Evolutionary conservation across 768 basidiomycete species (phyloP).

Genomic region (Kwoniella pini): DNA sequence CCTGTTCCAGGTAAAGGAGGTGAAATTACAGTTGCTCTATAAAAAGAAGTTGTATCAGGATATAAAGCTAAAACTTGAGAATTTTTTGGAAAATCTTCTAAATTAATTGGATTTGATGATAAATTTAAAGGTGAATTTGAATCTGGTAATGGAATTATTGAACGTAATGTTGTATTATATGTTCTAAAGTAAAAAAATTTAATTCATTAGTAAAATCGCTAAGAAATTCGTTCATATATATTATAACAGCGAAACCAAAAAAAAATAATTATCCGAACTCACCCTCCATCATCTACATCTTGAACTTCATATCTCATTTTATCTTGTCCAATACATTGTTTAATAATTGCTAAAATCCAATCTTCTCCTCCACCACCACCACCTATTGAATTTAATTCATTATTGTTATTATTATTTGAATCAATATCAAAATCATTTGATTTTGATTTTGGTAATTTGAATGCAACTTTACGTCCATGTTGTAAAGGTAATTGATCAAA

Average conservation of each 20-base stretch:
- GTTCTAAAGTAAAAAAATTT: neutral
- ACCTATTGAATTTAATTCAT: neutral
- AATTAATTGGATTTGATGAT: slow-evolving; percentile 52
- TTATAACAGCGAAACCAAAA: too few relatives aligned
- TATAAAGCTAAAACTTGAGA: slow-evolving; percentile 55
- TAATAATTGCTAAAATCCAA: slow-evolving; percentile 57
- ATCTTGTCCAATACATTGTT: slow-evolving; percentile 49
- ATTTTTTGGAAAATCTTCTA: slow-evolving; percentile 48
- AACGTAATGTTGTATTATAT: slow-evolving; percentile 53
- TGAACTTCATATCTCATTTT: slow-evolving; percentile 56
- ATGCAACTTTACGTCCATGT: slow-evolving; percentile 54
- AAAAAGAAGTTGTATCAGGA: slow-evolving; percentile 58
- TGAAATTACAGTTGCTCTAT: slow-evolving; percentile 53
- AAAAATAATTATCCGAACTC: too few relatives aligned
- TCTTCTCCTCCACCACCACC: slow-evolving; percentile 36
- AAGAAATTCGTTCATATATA: too few relatives aligned
- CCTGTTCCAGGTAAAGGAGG: slow-evolving; percentile 36
- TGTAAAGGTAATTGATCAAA: slow-evolving; percentile 54
- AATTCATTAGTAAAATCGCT: neutral
- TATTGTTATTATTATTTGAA: neutral
- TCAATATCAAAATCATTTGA: neutral
- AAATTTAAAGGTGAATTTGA: slow-evolving; percentile 35
- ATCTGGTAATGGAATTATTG: slow-evolving; percentile 57
- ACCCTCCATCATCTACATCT: slow-evolving; percentile 55
- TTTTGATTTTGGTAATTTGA: slow-evolving; percentile 43